phyloP scores from a whole-genome alignment of 352 stramenopile species.

The Elongisporangium prolatum region DNA sequence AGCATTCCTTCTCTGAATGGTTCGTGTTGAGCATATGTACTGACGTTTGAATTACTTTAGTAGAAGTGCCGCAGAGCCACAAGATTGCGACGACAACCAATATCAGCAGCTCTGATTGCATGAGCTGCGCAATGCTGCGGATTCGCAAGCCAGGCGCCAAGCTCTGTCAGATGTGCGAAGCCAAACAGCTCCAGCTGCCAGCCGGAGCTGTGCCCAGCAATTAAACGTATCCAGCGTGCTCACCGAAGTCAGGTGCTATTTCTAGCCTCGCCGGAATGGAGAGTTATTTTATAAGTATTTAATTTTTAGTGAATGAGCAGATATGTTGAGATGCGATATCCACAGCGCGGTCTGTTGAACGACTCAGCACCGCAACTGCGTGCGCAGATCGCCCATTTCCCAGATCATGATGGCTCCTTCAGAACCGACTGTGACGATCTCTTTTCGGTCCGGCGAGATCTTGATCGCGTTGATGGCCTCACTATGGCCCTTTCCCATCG shows the following conservation, averaged over 20 bases:
- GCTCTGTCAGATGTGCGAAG: slow-evolving; percentile 10
- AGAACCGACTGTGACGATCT: slow-evolving; percentile 91
- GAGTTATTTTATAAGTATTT: too few relatives aligned
- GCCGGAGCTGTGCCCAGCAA: too few relatives aligned
- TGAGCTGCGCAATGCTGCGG: slow-evolving; percentile 9
- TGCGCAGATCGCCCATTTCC: slow-evolving; percentile 65
- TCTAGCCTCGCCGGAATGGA: too few relatives aligned
- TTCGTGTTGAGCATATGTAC: too few relatives aligned
- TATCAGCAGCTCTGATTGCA: background rate
- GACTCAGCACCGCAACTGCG: background rate
- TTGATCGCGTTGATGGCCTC: slow-evolving; percentile 91
- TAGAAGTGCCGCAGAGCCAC: background rate
- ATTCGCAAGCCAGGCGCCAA: slow-evolving; percentile 6
- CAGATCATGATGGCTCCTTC: slow-evolving; percentile 97
- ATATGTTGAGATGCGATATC: too few relatives aligned
- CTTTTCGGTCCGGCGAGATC: slow-evolving; percentile 90
- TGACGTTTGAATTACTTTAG: too few relatives aligned
- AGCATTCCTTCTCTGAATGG: too few relatives aligned
- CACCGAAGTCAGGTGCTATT: too few relatives aligned
- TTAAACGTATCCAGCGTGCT: too few relatives aligned
- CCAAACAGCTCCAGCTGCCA: background rate
- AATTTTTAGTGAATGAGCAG: too few relatives aligned
- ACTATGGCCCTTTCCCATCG: slow-evolving; percentile 89
- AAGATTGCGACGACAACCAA: background rate
- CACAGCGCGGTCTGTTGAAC: too few relatives aligned